phyloP scores from a whole-genome alignment of 176 grass and related monocot genomes.

The Carex cristatella region DNA sequence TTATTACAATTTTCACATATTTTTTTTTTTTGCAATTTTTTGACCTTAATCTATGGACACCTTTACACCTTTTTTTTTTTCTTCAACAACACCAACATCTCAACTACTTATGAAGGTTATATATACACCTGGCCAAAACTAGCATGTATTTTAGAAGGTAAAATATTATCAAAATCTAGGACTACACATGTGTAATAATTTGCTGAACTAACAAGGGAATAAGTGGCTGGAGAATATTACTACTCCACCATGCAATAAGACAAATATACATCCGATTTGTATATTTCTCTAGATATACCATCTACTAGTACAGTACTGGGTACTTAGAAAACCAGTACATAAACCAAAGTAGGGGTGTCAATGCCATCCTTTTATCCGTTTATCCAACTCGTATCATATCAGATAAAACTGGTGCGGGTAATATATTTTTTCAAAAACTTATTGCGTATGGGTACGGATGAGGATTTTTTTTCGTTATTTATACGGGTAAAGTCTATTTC shows the following conservation, averaged over 20 bases:
- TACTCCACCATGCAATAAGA: background rate
- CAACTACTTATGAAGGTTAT: background rate
- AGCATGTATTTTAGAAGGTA: background rate
- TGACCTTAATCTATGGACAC: background rate
- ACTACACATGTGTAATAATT: background rate
- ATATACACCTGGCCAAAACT: background rate
- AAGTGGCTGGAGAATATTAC: background rate
- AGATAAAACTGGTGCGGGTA: too few species aligned
- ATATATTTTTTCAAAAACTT: too few species aligned
- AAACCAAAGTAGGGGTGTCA: background rate
- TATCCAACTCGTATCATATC: too few species aligned
- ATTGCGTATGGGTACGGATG: too few species aligned
- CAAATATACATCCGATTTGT: background rate
- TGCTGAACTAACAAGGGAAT: slow-evolving; percentile 1
- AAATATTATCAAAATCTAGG: background rate
- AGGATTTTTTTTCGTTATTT: too few species aligned
- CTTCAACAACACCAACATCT: background rate
- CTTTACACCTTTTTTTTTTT: background rate
- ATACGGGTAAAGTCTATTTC: too few species aligned
- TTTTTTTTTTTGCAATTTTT: background rate
- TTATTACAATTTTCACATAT: background rate
- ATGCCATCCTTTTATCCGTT: too few species aligned
- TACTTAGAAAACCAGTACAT: background rate
- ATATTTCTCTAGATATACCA: background rate
- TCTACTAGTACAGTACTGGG: background rate